Conservation (phyloP, 805 yeast genomes). For the Tetrapisispora fleetii region DNA sequence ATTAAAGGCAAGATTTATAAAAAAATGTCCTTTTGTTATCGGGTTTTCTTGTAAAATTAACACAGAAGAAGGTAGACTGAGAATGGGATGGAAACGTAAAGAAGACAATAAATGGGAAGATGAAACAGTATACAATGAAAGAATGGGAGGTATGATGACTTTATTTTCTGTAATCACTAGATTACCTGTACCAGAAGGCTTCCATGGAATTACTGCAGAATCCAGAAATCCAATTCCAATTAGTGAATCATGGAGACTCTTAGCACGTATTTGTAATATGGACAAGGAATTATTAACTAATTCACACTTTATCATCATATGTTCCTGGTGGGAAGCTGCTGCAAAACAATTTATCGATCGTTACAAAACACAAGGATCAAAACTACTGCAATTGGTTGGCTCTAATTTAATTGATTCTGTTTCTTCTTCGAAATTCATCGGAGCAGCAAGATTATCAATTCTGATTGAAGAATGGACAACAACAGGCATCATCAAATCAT, state of each 20-base stretch:
- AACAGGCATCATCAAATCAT: constrained; percentile 36
- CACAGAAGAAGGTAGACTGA: constrained; percentile 68
- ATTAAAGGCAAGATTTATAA: constrained; percentile 68
- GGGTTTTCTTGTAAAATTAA: constrained; percentile 71
- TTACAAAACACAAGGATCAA: constrained; percentile 63
- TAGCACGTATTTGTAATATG: constrained; percentile 63
- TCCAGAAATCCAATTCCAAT: constrained; percentile 47
- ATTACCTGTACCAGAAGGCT: constrained; percentile 27
- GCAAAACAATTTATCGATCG: constrained; percentile 44
- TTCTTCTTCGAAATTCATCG: constrained; percentile 48
- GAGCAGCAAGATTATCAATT: constrained; percentile 67
- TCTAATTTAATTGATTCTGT: constrained; percentile 45
- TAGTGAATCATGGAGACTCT: constrained; percentile 52
- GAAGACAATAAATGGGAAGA: constrained; percentile 37
- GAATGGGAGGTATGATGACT: constrained; percentile 78
- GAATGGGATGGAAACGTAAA: constrained; percentile 81
- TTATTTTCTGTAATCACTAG: constrained; percentile 71
- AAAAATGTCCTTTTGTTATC: constrained; percentile 81
- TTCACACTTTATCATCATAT: constrained; percentile 59
- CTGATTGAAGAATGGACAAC: constrained; percentile 71
- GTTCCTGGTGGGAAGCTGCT: constrained; percentile 89
- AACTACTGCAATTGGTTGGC: constrained; percentile 42
- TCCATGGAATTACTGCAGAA: constrained; percentile 14
- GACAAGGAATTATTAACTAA: constrained; percentile 43
- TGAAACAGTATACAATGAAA: constrained; percentile 65